Base-by-base conservation (phyloP, 108 stramenopile species). In the Pelagomonas calceolata region DNA sequence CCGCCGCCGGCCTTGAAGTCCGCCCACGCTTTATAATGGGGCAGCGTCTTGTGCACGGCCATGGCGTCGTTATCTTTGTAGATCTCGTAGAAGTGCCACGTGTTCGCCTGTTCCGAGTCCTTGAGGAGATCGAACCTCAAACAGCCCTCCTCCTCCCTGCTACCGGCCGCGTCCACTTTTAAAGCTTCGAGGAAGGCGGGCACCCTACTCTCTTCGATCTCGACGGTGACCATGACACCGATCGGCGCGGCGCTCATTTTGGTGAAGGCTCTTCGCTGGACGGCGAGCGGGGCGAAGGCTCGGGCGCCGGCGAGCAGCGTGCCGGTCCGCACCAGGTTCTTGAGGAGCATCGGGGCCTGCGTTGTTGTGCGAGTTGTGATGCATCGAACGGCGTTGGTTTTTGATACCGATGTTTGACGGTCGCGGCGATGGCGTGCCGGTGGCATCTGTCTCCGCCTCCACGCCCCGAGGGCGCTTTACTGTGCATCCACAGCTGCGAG, bases 201-300 rank as follows among this genome's bases (percentile, higher is more conserved):
- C 68, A 69, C 68, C 4, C 68, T 36, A 0, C 17, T 39, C 45
- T 43, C 44, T 18, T 69, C 43, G 33, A 69, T 34, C 44, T 69
- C 68, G 12, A 69, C 68, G 16, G 1, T 69, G 68, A 69, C 68
- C 68, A 69, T 21, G 44, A 69, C 17, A 18, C 30, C 34, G 4
- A 69, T 45, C 39, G 39, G 39, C 39, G 39, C 39, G 39, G 39
- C 39, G 39, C 39, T 43, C 39, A 43, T 43, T n/a, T n/a, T n/a
- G n/a, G n/a, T n/a, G n/a, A n/a, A n/a, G n/a, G n/a, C n/a, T n/a
- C n/a, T n/a, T n/a, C n/a, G n/a, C n/a, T n/a, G n/a, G n/a, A n/a
- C n/a, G n/a, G n/a, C n/a, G n/a, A n/a, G n/a, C n/a, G n/a, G n/a
- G n/a, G n/a, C n/a, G n/a, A n/a, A n/a, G n/a, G n/a, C n/a, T n/a